Base-by-base conservation (phyloP, 805 yeast species). In the Myxozyma udenii region DNA sequence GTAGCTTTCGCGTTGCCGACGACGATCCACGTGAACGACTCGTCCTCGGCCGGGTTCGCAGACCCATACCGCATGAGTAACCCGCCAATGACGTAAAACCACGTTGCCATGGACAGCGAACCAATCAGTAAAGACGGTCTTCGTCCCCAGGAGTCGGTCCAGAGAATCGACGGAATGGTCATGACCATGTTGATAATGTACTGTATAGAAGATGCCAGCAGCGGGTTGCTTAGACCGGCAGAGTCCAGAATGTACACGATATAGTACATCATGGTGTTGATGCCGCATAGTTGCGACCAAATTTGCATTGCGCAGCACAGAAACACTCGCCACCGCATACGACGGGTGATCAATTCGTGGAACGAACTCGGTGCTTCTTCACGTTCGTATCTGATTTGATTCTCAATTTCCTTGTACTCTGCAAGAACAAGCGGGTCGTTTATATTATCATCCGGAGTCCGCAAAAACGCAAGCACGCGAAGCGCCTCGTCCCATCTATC, bases 71-170 rank as follows among this genome's bases (percentile, higher is more conserved):
- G 33, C 14, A 69, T 69, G 49, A 85, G 84, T 35, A 81, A 82
- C 41, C 77, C 76, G 1, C 85, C 96, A 57, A 87, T 84, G 45
- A 85, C 72, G 47, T 83, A 74, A 62, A 86, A 77, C 1, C 83
- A 81, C 32, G 74, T 64, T 61, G 77, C 73, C 85, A 83, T 83
- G 54, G 80, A 78, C 37, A 76, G 67, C 35, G 87, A 79, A 55
- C 91, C 91, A 51, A 68, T 66, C 47, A 84, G 65, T 68, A 85
- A 71, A 41, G 80, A 66, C 46, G 78, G 72, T 68, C 90, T 78
- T 67, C 91, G 80, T 60, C 95, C 95, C 64, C 80, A 65, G 33
- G 68, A 66, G 64, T 83, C 89, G 63, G 81, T 69, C 39, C 74
- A 66, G 32, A 69, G 64, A 56, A 81, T 77, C 35, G 84, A 80